These are phyloP conservation scores for Chalaropsis ovoidea DNA, from an alignment of 2,329 filamentous ascomycete species.

Conservation along the genomic window DNA sequence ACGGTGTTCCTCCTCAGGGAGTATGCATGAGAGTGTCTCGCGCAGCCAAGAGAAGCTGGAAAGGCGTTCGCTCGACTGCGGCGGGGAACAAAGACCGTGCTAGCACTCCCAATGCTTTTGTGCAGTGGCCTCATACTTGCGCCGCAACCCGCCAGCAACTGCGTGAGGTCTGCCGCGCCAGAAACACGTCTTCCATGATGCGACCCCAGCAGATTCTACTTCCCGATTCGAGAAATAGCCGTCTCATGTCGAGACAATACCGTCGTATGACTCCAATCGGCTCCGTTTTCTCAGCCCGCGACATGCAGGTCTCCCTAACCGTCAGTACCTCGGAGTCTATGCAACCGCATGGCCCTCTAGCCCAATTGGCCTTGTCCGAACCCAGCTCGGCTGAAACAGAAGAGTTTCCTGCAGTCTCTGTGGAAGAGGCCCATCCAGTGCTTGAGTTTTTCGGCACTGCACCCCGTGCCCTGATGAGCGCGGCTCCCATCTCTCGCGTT, in stretches of 20 bases:
- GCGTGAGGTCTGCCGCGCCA: constrained; percentile 51
- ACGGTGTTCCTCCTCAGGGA: constrained; percentile 53
- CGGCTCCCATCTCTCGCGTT: constrained; percentile 48
- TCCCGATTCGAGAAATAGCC: constrained; percentile 46
- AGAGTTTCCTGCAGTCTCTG: constrained; percentile 14
- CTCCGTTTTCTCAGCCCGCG: constrained; percentile 48
- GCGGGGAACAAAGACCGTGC: neutral
- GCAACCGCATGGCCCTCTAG: constrained; percentile 52
- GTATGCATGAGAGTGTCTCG: constrained; percentile 56
- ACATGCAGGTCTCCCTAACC: constrained; percentile 53
- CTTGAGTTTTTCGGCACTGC: constrained; percentile 23
- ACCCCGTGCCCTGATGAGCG: constrained; percentile 36
- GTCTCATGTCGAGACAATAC: constrained; percentile 40
- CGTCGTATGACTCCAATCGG: constrained; percentile 41
- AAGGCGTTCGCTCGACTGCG: constrained; percentile 41
- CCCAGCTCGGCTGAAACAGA: constrained; percentile 21
- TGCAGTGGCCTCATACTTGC: constrained; percentile 53
- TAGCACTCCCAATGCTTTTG: constrained; percentile 17
- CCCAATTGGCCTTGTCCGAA: constrained; percentile 45
- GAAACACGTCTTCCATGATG: constrained; percentile 38
- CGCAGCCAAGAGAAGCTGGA: constrained; percentile 57
- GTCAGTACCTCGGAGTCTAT: constrained; percentile 55
- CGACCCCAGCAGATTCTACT: constrained; percentile 41
- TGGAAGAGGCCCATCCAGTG: constrained; percentile 20
- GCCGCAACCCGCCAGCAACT: constrained; percentile 53